Evolutionary conservation across 129 eudicot genomes (phyloP), one percentile per base, ranked within the genome.

Genomic region (Dittrichia graveolens): DNA sequence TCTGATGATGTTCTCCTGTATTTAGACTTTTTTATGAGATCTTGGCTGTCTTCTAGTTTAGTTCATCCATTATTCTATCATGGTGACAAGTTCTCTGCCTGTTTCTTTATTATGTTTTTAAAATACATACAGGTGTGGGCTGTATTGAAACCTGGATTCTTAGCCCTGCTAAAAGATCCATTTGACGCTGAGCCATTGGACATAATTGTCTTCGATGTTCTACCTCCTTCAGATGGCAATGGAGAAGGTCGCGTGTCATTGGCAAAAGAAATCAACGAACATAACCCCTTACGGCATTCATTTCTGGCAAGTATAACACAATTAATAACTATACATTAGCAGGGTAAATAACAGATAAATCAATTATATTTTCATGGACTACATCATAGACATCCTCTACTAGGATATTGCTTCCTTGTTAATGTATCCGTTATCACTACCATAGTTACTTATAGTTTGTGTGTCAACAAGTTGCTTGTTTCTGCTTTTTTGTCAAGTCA

Each of bases 131-230:
- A 94, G 99, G 99, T 94, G 7, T 94, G 99, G 99, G 97, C 99
- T 78, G 97, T 94, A 38, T 68, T 94, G 52, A 94, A 94, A 80
- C 99, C 99, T 72, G 99, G 99, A 77, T 94, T 94, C 78, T 49
- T 94, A 84, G 97, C 99, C 72, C 82, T 94, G 63, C 89, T 94
- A 10, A 91, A 79, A 72, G 89, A 90, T 75, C 99, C 97, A 68
- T 94, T 84, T 86, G 99, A 94, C 67, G 57, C 93, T 12, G 84
- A 84, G 73, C 99, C 95, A 8, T 73, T 94, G 75, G 99, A 94
- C 79, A 90, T 94, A 63, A 82, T 94, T 76, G 99, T 94, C 34
- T 94, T 94, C 50, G 99, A 94, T 88, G 95, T 94, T 48, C 81
- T 94, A 39, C 99, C 97, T 56, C 72, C 96, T 53, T 90, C 99